Percentiles rank a stretch among this genome's conserved stretches.
These are phyloP conservation scores for Peronospora belbahrii DNA, from an alignment of 352 stramenopile genomes.

Conservation along the genomic window DNA sequence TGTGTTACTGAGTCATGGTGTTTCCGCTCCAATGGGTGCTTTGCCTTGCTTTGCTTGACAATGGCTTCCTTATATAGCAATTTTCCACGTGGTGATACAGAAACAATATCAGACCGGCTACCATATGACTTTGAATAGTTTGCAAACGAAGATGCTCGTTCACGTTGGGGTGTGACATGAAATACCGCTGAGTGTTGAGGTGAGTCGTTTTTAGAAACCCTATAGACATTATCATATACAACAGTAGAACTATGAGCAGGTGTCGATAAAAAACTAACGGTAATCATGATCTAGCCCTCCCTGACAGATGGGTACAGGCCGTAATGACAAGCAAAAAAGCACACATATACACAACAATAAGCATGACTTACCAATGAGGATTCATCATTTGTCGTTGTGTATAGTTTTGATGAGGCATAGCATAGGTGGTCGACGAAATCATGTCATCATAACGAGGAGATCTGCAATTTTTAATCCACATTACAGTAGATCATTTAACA, in stretches of 20 bases:
- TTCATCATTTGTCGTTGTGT: constrained; percentile 11
- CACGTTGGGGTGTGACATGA: constrained; percentile 6
- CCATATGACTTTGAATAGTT: constrained; percentile 13
- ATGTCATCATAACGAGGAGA: constrained; percentile 7
- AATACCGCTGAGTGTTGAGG: constrained; percentile 1
- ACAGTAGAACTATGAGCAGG: constrained; percentile 1
- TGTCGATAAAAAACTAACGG: background rate
- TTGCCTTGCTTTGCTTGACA: constrained; percentile 31
- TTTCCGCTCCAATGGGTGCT: constrained; percentile 8
- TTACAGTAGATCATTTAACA: background rate
- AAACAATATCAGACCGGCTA: constrained; percentile 2
- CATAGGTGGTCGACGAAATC: constrained; percentile 9
- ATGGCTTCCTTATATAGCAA: constrained; percentile 51
- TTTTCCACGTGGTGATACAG: constrained; percentile 18
- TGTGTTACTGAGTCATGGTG: background rate
- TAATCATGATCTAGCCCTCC: constrained; percentile 10
- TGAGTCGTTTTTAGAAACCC: constrained; percentile 12
- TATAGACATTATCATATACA: background rate
- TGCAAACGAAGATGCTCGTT: constrained; percentile 21
- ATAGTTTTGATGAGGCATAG: constrained; percentile 19
- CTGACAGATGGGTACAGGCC: constrained; percentile 9
- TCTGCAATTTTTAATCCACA: background rate
- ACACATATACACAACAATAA: too few species aligned
- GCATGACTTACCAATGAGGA: constrained; percentile 23
- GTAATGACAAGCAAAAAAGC: too few species aligned